phyloP scores from a whole-genome alignment of 108 stramenopile species.

The Nitzschia sp. region DNA sequence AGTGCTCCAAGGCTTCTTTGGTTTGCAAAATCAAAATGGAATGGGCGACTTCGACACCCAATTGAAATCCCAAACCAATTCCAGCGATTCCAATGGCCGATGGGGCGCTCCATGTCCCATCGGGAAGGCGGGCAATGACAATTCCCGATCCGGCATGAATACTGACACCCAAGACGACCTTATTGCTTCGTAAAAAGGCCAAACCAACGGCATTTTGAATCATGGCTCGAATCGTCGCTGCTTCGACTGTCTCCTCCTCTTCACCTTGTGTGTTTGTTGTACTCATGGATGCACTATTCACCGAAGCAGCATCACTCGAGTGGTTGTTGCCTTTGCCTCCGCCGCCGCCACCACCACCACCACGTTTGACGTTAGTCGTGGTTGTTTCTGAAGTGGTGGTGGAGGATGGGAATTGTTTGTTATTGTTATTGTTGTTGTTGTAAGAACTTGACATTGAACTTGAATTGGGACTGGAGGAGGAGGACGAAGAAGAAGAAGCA shows the following conservation, averaged over 20 bases:
- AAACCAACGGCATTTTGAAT: constrained; percentile 77
- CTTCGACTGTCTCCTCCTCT: constrained; percentile 14
- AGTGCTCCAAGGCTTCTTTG: constrained; percentile 80
- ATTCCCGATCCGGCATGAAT: constrained; percentile 83
- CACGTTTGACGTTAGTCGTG: not conserved
- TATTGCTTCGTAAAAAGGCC: constrained; percentile 82
- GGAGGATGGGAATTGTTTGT: no score
- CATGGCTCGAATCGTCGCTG: constrained; percentile 64
- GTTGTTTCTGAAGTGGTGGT: not conserved
- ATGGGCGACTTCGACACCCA: constrained; percentile 87
- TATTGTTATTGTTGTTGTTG: no score
- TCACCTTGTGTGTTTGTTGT: not conserved
- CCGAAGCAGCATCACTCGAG: not conserved
- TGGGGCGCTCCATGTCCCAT: constrained; percentile 90
- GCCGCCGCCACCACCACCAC: not conserved
- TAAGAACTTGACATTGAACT: no score
- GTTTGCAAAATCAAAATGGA: constrained; percentile 86
- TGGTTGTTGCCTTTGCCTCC: not conserved
- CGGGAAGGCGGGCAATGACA: constrained; percentile 73
- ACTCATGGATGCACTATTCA: not conserved
- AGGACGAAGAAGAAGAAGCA: no score
- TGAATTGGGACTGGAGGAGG: no score
- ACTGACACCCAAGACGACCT: constrained; percentile 82
- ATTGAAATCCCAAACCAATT: constrained; percentile 79
- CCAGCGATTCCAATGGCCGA: constrained; percentile 85